Percentiles rank a stretch among this genome's conserved stretches.
Conservation (phyloP, 164 flowering plant genomes). For the Echeveria elegans region DNA sequence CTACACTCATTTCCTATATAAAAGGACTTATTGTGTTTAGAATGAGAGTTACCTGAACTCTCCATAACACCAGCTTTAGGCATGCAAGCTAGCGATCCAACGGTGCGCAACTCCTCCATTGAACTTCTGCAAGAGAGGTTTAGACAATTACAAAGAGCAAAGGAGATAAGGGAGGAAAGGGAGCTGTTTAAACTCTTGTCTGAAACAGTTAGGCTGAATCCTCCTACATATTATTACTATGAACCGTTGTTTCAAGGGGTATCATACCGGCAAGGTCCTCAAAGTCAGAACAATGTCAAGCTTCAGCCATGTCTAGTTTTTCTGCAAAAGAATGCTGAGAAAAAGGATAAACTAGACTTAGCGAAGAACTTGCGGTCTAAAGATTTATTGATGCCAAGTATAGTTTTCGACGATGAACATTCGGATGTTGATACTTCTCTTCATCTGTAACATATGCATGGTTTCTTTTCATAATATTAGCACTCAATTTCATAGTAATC, state of each 20-base stretch:
- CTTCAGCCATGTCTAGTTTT: neutral
- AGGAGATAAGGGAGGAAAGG: conserved; percentile 32
- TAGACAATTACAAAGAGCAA: conserved; percentile 23
- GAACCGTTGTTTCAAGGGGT: neutral
- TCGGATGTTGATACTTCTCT: conserved; percentile 60
- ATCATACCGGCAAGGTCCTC: neutral
- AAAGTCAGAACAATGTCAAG: neutral
- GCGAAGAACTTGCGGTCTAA: conserved; percentile 10
- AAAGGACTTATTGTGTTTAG: conserved; percentile 4
- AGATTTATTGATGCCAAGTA: conserved; percentile 14
- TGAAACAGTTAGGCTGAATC: conserved; percentile 20
- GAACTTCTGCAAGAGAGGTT: conserved; percentile 1
- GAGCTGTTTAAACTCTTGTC: conserved; percentile 19
- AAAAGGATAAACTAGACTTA: conserved; percentile 9
- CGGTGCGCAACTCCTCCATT: neutral
- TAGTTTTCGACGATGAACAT: conserved; percentile 19
- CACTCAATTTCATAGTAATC: neutral
- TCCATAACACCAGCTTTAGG: neutral
- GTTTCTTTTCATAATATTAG: neutral
- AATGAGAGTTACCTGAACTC: neutral
- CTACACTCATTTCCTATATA: conserved; percentile 13
- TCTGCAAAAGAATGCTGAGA: neutral
- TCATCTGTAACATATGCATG: conserved; percentile 35
- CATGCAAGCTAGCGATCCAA: neutral
- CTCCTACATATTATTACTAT: conserved; percentile 8